Conservation (phyloP, 1,284 basidiomycete genomes). For the Neonothopanus nambi region DNA sequence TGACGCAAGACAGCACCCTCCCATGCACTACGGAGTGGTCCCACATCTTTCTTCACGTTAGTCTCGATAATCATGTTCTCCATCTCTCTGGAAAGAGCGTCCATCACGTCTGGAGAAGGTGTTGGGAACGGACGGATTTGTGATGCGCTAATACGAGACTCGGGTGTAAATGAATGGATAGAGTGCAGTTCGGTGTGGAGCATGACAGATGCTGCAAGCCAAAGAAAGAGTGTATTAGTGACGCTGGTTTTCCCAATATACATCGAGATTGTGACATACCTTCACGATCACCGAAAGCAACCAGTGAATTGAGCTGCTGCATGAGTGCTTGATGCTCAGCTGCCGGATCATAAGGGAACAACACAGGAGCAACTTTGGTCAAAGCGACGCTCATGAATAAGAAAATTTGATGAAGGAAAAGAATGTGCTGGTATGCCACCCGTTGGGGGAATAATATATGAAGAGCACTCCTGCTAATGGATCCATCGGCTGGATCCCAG, state of each 20-base stretch:
- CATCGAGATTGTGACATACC: slow-evolving; percentile 29
- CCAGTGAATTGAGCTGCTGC: slow-evolving; percentile 37
- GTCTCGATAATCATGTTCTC: slow-evolving; percentile 64
- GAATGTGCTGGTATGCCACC: slow-evolving; percentile 71
- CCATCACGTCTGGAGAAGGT: slow-evolving; percentile 36
- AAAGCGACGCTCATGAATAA: slow-evolving; percentile 71
- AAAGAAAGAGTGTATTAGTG: no score
- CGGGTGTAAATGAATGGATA: slow-evolving; percentile 29
- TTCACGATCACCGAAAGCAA: slow-evolving; percentile 46
- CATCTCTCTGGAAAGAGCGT: slow-evolving; percentile 52
- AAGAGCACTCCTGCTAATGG: slow-evolving; percentile 38
- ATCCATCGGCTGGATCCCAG: slow-evolving; percentile 28
- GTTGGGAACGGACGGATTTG: slow-evolving; percentile 30
- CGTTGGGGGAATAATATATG: slow-evolving; percentile 60
- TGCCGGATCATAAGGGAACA: slow-evolving; percentile 47
- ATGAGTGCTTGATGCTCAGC: slow-evolving; percentile 32
- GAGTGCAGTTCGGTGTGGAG: slow-evolving; percentile 43
- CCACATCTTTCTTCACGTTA: slow-evolving; percentile 51
- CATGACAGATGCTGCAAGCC: slow-evolving; percentile 34
- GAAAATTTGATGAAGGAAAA: slow-evolving; percentile 77
- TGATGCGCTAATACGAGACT: slow-evolving; percentile 27
- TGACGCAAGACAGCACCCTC: slow-evolving; percentile 26
- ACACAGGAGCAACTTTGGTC: slow-evolving; percentile 64
- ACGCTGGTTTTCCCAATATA: no score
- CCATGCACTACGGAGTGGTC: slow-evolving; percentile 54